phyloP scores from a whole-genome alignment of 2,329 filamentous ascomycete species.

The Tolypocladium ophioglossoides region DNA sequence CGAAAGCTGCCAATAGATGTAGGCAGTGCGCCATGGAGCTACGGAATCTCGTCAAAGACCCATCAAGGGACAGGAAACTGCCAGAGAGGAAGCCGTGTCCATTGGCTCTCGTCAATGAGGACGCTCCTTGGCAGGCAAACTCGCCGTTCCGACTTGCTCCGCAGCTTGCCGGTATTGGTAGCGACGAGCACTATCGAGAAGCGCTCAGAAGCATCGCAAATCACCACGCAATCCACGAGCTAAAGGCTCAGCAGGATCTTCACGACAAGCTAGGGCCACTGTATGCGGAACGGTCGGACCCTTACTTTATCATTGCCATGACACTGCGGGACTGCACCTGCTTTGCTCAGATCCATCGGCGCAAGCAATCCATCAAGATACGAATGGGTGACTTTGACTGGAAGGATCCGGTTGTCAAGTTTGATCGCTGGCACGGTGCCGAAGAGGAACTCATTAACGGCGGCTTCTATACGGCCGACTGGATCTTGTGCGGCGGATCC shows the following conservation, averaged over 20 bases:
- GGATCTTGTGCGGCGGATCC: slow-evolving; percentile 20
- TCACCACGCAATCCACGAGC: slow-evolving; percentile 22
- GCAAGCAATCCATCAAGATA: slow-evolving; percentile 31
- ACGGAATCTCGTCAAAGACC: slow-evolving; percentile 21
- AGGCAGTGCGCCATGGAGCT: slow-evolving; percentile 58
- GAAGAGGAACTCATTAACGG: slow-evolving; percentile 53
- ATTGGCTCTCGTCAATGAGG: slow-evolving; percentile 47
- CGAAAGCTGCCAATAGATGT: slow-evolving; percentile 50
- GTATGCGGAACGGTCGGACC: slow-evolving; percentile 25
- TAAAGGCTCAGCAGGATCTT: slow-evolving; percentile 26
- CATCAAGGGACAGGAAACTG: slow-evolving; percentile 19
- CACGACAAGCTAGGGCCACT: slow-evolving; percentile 35
- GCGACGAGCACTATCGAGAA: slow-evolving; percentile 15
- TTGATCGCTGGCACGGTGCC: slow-evolving; percentile 55
- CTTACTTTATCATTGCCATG: slow-evolving; percentile 59
- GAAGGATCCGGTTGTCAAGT: slow-evolving; percentile 58
- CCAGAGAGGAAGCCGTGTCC: slow-evolving; percentile 47
- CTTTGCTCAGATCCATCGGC: slow-evolving; percentile 48
- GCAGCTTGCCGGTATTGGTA: slow-evolving; percentile 16
- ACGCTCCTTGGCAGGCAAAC: slow-evolving; percentile 31
- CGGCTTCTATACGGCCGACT: slow-evolving; percentile 54
- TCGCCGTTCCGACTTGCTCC: slow-evolving; percentile 31
- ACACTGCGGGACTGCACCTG: slow-evolving; percentile 71
- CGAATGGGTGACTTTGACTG: slow-evolving; percentile 69
- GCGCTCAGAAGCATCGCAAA: slow-evolving; percentile 18